Evolutionary conservation across 305 asterid species (phyloP), one percentile per base, ranked within the genome.

Genomic region (Rubia peregrina): DNA sequence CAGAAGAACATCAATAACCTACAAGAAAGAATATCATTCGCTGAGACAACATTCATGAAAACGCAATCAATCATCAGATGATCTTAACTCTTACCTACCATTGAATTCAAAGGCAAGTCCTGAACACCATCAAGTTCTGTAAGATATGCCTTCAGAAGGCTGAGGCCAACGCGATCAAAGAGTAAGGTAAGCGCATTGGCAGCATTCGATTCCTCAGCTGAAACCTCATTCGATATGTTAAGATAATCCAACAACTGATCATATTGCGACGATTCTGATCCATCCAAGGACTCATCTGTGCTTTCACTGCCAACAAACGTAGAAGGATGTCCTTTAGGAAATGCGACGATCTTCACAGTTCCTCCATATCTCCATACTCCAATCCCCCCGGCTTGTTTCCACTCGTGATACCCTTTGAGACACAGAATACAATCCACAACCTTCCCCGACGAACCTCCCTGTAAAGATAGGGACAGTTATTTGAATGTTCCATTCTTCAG

Each of bases 291-390:
- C 38, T 90, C 98, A 75, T 86, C 97, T 14, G 90, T 85, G 62
- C 92, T 88, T 74, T 87, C 95, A 77, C 91, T 81, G 14, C 90
- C 84, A 64, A 83, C 83, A 48, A 80, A 80, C 22, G 95, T 88
- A 14, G 96, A 82, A 26, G 89, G 82, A 56, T 92, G 80, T 77
- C 87, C 95, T 79, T 87, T 92, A 1, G 81, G 86, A 42, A 78
- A 84, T 4, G 97, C 85, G 38, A 85, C 89, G 72, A 92, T 92
- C 74, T 88, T 87, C 69, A 92, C 93, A 40, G 95, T 90, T 70
- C 98, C 97, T 3, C 98, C 98, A 49, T 92, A 92, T 75, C 82
- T 89, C 97, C 98, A 92, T 59, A 89, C 95, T 68, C 98, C 98
- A 75, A 84, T 84, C 68, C 89, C 97, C 67, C 98, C 98, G 17